Percentiles rank a stretch among this genome's conserved stretches.
These are phyloP conservation scores for Flaveria bidentis DNA, from an alignment of 129 eudicot genomes.

Conservation along the genomic window DNA sequence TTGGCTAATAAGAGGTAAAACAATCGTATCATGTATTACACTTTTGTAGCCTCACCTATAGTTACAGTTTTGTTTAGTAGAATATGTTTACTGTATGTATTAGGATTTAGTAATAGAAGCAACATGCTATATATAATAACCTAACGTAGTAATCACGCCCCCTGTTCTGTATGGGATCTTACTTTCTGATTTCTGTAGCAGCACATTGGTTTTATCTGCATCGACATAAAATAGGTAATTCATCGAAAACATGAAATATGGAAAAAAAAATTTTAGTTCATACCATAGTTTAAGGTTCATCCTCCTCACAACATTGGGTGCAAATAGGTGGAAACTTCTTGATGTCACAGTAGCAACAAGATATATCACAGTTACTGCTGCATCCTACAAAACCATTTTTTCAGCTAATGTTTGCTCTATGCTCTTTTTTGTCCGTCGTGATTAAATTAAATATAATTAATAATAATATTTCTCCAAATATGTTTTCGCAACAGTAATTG, in stretches of 20 bases:
- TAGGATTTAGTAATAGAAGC: background rate
- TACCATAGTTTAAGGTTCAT: constrained; percentile 45
- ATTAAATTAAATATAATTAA: background rate
- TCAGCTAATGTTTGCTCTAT: background rate
- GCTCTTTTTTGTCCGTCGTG: too few species aligned
- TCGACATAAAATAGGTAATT: background rate
- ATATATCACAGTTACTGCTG: constrained; percentile 73
- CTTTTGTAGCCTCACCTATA: constrained; percentile 1
- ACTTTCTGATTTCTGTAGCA: constrained; percentile 3
- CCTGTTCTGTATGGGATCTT: background rate
- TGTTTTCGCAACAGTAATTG: background rate
- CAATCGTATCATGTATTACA: constrained; percentile 23
- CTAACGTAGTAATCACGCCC: background rate
- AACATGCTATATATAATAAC: constrained; percentile 4
- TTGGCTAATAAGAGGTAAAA: constrained; percentile 23
- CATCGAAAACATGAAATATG: background rate
- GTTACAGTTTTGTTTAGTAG: constrained; percentile 12
- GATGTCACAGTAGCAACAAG: constrained; percentile 85
- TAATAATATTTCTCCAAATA: background rate
- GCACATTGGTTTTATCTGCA: constrained; percentile 14
- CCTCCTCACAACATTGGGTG: constrained; percentile 67
- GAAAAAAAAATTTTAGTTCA: background rate
- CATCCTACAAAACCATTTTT: constrained; percentile 56
- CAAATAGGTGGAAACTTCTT: constrained; percentile 70
- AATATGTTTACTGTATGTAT: constrained; percentile 10